phyloP scores from a whole-genome alignment of 352 stramenopile species.

The Phytophthora pluvialis region DNA sequence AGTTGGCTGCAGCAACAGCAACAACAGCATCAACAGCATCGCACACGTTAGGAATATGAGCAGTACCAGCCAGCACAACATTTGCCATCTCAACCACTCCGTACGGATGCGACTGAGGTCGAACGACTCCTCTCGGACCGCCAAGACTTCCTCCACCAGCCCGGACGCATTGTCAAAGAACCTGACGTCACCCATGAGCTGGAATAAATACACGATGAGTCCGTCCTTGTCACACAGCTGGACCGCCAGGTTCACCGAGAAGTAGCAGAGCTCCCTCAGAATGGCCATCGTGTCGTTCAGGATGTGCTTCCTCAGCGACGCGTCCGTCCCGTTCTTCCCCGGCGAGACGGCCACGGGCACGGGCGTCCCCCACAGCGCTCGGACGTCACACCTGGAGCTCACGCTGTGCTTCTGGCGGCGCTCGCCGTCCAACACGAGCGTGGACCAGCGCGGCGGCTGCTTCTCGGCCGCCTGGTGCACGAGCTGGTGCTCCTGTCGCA shows the following conservation, averaged over 20 bases:
- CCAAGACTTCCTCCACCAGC: constrained; percentile 94
- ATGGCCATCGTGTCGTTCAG: constrained; percentile 83
- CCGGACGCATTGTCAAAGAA: constrained; percentile 92
- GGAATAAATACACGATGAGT: constrained; percentile 94
- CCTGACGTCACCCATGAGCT: constrained; percentile 87
- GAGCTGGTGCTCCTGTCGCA: constrained; percentile 62
- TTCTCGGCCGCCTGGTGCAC: constrained; percentile 14
- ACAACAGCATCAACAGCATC: constrained; percentile 4
- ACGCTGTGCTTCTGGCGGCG: constrained; percentile 35
- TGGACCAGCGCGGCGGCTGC: constrained; percentile 31
- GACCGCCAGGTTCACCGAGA: constrained; percentile 67
- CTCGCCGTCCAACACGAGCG: constrained; percentile 44
- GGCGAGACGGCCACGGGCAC: constrained; percentile 37
- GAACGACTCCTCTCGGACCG: constrained; percentile 80
- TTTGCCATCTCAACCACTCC: constrained; percentile 1
- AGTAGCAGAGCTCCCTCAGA: constrained; percentile 85
- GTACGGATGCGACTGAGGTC: constrained; percentile 83
- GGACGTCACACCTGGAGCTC: constrained; percentile 54
- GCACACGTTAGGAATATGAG: background rate
- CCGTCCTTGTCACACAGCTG: constrained; percentile 84
- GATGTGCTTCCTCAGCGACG: constrained; percentile 55
- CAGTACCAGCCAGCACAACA: too few relatives aligned
- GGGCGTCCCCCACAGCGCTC: constrained; percentile 62
- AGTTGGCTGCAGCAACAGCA: constrained; percentile 64
- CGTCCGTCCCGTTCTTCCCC: constrained; percentile 54